Evolutionary conservation across 2,329 filamentous ascomycete species (phyloP).

Genomic region (Talaromyces sp.): DNA sequence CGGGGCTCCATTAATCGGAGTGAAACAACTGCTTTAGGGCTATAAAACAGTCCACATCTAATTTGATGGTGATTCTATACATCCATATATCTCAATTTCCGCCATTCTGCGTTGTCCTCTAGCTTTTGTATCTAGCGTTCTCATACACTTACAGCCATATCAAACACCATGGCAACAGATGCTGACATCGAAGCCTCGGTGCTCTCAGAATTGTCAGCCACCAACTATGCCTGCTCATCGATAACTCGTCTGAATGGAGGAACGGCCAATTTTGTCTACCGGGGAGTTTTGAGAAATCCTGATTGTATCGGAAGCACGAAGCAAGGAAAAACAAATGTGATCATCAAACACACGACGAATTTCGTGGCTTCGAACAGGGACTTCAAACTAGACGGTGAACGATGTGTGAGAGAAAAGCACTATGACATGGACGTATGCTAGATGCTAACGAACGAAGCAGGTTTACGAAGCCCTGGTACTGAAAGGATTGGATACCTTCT

Average conservation of each 20-base stretch:
- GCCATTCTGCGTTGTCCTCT: neutral
- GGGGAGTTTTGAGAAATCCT: neutral
- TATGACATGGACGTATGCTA: neutral
- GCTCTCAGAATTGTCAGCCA: neutral
- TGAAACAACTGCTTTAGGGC: neutral
- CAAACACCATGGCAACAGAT: conserved; percentile 11
- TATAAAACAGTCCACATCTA: neutral
- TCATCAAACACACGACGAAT: conserved; percentile 16
- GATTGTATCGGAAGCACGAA: neutral
- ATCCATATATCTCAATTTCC: neutral
- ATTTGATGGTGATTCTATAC: neutral
- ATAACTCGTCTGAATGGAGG: conserved; percentile 13
- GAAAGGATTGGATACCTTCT: conserved; percentile 1
- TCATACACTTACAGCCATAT: neutral
- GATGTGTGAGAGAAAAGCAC: conserved; percentile 6
- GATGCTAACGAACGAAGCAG: neutral
- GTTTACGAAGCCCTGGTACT: conserved; percentile 12
- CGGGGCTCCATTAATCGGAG: neutral
- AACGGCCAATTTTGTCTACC: conserved; percentile 16
- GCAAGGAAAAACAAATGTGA: neutral
- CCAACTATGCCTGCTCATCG: conserved; percentile 1
- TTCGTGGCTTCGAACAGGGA: conserved; percentile 15
- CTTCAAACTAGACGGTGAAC: conserved; percentile 14
- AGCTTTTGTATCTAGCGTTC: neutral
- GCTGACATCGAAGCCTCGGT: conserved; percentile 9